These are phyloP conservation scores for Brasenia schreberi DNA, from an alignment of 164 flowering plant species.

Conservation along the genomic window DNA sequence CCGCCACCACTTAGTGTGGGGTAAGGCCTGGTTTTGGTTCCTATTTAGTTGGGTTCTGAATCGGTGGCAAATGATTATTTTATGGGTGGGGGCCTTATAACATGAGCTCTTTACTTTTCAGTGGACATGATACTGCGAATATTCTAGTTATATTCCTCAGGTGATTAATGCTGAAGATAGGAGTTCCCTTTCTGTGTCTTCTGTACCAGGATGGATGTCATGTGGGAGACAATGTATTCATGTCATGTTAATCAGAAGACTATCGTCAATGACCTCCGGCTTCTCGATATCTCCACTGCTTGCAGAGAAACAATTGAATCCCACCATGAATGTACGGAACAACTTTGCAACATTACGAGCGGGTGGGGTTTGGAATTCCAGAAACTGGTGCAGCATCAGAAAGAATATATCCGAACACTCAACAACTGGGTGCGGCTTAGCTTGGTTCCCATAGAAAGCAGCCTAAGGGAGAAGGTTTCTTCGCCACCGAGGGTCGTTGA, in stretches of 20 bases:
- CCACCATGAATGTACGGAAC: slow-evolving; percentile 51
- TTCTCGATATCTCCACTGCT: slow-evolving; percentile 34
- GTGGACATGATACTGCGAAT: background rate
- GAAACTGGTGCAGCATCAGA: slow-evolving; percentile 49
- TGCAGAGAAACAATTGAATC: slow-evolving; percentile 53
- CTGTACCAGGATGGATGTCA: slow-evolving; percentile 48
- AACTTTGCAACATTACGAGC: slow-evolving; percentile 35
- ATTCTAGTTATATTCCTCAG: background rate
- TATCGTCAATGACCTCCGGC: slow-evolving; percentile 36
- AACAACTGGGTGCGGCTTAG: slow-evolving; percentile 66
- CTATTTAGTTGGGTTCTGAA: background rate
- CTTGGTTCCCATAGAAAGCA: slow-evolving; percentile 80
- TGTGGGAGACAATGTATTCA: slow-evolving; percentile 64
- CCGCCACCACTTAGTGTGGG: no score
- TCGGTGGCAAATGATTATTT: no score
- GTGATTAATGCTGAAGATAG: background rate
- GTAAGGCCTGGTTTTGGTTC: no score
- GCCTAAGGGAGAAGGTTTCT: slow-evolving; percentile 56
- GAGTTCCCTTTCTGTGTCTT: background rate
- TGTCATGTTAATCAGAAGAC: slow-evolving; percentile 54
- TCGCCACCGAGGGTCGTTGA: slow-evolving; percentile 46
- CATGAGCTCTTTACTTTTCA: background rate
- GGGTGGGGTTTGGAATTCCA: slow-evolving; percentile 57
- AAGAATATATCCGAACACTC: slow-evolving; percentile 50
- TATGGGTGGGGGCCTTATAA: background rate